A percentile compares a stretch with the other conserved stretches of the same genome.
Conservation (phyloP, 805 yeast genomes). For the Wickerhamiella slavikovae region DNA sequence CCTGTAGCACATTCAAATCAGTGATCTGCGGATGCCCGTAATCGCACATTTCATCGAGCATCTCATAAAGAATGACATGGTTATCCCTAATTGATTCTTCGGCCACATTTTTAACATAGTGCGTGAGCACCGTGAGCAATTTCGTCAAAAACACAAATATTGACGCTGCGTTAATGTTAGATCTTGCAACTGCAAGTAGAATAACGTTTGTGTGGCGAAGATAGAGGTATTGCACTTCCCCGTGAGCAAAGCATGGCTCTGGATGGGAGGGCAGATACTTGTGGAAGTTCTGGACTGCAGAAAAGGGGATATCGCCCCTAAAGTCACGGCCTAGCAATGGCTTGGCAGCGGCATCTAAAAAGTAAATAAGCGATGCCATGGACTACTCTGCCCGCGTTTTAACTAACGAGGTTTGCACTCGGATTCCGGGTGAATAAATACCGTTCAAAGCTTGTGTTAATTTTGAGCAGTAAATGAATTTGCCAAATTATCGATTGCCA, state of each 20-base stretch:
- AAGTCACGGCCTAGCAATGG: constrained; percentile 50
- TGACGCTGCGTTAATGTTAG: constrained; percentile 31
- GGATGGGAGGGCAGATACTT: constrained; percentile 23
- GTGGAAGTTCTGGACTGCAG: constrained; percentile 43
- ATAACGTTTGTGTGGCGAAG: constrained; percentile 30
- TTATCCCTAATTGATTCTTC: constrained; percentile 51
- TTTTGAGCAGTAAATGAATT: not conserved
- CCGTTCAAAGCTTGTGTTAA: not conserved
- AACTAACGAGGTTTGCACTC: not conserved
- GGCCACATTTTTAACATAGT: constrained; percentile 29
- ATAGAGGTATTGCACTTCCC: constrained; percentile 36
- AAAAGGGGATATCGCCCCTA: constrained; percentile 43
- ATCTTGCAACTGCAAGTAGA: constrained; percentile 16
- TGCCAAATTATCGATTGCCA: constrained; percentile 1
- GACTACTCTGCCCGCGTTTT: not conserved
- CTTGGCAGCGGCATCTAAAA: constrained; percentile 47
- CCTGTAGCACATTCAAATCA: constrained; percentile 56
- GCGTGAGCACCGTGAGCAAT: constrained; percentile 24
- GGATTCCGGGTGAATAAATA: not conserved
- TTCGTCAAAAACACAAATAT: constrained; percentile 33
- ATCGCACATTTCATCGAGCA: constrained; percentile 80
- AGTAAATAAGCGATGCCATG: constrained; percentile 52
- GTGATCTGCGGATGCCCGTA: constrained; percentile 74
- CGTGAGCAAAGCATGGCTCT: constrained; percentile 26
- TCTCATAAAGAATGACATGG: constrained; percentile 51